Evolutionary conservation across 306 rosid genomes (phyloP), one percentile per base, ranked within the genome.

Genomic region (Benincasa hispida): DNA sequence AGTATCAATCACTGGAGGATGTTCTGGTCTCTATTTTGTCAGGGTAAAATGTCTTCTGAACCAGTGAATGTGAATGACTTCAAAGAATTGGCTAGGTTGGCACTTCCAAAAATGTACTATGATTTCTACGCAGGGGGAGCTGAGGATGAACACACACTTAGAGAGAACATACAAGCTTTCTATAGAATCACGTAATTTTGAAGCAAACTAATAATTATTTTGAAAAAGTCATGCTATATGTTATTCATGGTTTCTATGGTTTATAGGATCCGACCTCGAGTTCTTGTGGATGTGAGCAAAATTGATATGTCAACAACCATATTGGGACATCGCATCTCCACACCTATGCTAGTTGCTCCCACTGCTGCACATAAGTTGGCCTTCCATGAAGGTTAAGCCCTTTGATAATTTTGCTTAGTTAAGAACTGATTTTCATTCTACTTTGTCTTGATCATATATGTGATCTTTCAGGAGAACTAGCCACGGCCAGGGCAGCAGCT

Each of bases 401-500:
- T 5, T 39, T 19, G 3, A 8, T 58, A n/a, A 30, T 32, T 57
- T n/a, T n/a, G 41, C 55, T 63, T 50, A 6, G 56, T 19, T 84
- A 41, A 74, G 74, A 74, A 41, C n/a, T 57, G 15, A 22, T 57
- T 48, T 25, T 41, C 59, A 21, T 11, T 37, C 54, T 68, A 47
- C 28, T 6, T 41, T 65, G 66, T 6, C 62, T 35, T 59, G 19
- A 19, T 74, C 14, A 13, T 61, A 48, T 42, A 34, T 76, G 6
- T 65, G 34, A 6, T 82, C 28, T 63, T 55, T 6, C 82, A 90
- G 96, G 96, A 74, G 96, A 90, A 84, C 81, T 81, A 4, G 91
- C 92, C 78, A 88, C 96, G 19, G 96, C 96, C 51, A 83, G 87
- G 86, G 96, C 92, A 12, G 89, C 96, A 9, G 92, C 91, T 76